Conservation (phyloP, 108 stramenopile genomes). For the Cyclotella baltica region DNA sequence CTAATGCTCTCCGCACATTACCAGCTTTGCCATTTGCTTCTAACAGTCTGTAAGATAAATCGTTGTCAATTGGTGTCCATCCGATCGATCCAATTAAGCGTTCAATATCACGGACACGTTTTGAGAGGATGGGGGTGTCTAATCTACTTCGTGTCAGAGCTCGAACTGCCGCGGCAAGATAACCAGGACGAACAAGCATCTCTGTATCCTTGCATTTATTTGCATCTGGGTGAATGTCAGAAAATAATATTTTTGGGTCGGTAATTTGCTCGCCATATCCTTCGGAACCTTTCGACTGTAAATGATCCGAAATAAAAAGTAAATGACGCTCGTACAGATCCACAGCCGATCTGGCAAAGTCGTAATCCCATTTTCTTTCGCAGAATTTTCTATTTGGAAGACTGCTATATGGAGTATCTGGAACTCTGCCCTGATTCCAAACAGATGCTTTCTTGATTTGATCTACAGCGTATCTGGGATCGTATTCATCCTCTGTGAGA, state of each 20-base stretch:
- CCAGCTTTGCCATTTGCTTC: slow-evolving; percentile 89
- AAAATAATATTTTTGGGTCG: slow-evolving; percentile 4
- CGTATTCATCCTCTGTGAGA: slow-evolving; percentile 40
- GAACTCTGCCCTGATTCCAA: slow-evolving; percentile 43
- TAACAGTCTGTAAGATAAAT: slow-evolving; percentile 72
- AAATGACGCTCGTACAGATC: slow-evolving; percentile 54
- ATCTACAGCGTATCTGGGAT: slow-evolving; percentile 24
- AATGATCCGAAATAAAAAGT: slow-evolving; percentile 38
- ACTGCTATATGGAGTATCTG: slow-evolving; percentile 16
- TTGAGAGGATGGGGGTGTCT: slow-evolving; percentile 61
- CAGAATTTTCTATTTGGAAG: slow-evolving; percentile 22
- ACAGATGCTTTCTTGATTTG: slow-evolving; percentile 34
- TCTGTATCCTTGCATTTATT: slow-evolving; percentile 43
- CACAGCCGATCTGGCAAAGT: slow-evolving; percentile 40
- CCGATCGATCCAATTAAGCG: slow-evolving; percentile 67
- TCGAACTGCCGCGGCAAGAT: slow-evolving; percentile 59
- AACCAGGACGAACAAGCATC: slow-evolving; percentile 61
- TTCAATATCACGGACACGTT: slow-evolving; percentile 71
- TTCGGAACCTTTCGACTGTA: slow-evolving; percentile 4
- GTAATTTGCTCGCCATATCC: neutral
- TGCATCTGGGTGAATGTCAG: slow-evolving; percentile 38
- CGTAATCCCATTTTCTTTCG: slow-evolving; percentile 49
- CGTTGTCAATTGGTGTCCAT: slow-evolving; percentile 73
- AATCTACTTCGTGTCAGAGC: slow-evolving; percentile 65
- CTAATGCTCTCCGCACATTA: slow-evolving; percentile 75